Conservation (phyloP, 1,284 basidiomycete genomes). For the Pseudozyma pruni region DNA sequence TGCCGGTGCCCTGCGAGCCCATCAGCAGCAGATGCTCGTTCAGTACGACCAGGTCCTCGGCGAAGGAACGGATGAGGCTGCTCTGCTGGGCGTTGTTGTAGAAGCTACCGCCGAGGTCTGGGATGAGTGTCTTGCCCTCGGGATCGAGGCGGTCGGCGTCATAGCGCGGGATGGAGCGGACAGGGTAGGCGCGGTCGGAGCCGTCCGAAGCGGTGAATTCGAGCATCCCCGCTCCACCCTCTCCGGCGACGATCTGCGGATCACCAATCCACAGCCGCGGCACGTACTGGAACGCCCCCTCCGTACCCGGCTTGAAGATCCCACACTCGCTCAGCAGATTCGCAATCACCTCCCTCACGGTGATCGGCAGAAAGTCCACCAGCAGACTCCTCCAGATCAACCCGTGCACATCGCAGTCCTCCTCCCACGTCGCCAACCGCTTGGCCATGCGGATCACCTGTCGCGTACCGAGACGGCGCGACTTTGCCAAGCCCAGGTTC, state of each 20-base stretch:
- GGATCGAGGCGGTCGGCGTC: slow-evolving; percentile 59
- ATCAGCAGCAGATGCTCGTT: slow-evolving; percentile 67
- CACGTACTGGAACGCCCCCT: slow-evolving; percentile 57
- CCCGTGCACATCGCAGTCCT: slow-evolving; percentile 59
- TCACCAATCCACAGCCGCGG: slow-evolving; percentile 45
- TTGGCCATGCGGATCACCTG: slow-evolving; percentile 66
- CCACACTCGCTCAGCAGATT: slow-evolving; percentile 58
- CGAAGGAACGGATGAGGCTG: slow-evolving; percentile 64
- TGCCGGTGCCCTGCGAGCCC: slow-evolving; percentile 68
- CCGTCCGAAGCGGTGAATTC: slow-evolving; percentile 48
- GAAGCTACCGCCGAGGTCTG: slow-evolving; percentile 61
- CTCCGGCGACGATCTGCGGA: slow-evolving; percentile 24
- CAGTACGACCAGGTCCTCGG: slow-evolving; percentile 66
- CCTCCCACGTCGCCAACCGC: slow-evolving; percentile 61
- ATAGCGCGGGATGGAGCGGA: slow-evolving; percentile 58
- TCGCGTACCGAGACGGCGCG: slow-evolving; percentile 67
- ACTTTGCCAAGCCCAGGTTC: slow-evolving; percentile 63
- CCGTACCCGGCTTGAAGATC: slow-evolving; percentile 58
- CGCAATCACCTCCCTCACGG: slow-evolving; percentile 60
- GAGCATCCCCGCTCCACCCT: slow-evolving; percentile 28
- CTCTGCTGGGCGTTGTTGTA: slow-evolving; percentile 68
- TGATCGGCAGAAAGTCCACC: slow-evolving; percentile 67
- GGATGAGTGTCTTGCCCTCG: slow-evolving; percentile 64
- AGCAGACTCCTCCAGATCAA: slow-evolving; percentile 65
- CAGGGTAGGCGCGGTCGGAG: slow-evolving; percentile 24